Evolutionary conservation across 2,329 filamentous ascomycete genomes (phyloP).

Genomic region (Xylaria sp.): DNA sequence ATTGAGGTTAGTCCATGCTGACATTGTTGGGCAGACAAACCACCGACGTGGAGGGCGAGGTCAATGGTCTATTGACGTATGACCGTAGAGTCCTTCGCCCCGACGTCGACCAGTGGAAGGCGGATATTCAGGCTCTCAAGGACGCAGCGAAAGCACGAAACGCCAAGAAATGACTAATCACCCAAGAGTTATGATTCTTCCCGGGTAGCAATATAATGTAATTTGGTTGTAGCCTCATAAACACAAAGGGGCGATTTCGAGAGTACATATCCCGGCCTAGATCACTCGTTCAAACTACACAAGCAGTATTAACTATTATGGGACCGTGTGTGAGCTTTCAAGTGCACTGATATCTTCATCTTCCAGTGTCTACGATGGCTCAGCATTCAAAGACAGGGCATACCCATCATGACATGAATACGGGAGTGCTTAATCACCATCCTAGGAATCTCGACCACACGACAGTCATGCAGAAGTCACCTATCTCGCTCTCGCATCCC

Average conservation of each 20-base stretch:
- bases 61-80: slow-evolving; percentile 77
- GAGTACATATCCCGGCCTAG: background rate
- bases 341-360: background rate
- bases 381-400: background rate
- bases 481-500: slow-evolving; percentile 21
- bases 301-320: background rate
- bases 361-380: background rate
- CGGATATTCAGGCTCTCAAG: slow-evolving; percentile 70
- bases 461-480: background rate
- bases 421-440: background rate
- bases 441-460: background rate
- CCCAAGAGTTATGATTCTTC: background rate
- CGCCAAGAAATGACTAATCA: slow-evolving; percentile 24
- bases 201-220: background rate
- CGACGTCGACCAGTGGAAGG: slow-evolving; percentile 67
- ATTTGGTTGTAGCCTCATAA: background rate
- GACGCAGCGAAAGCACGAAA: slow-evolving; percentile 58
- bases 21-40: slow-evolving; percentile 62
- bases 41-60: slow-evolving; percentile 78
- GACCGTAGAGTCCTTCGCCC: slow-evolving; percentile 71
- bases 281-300: background rate
- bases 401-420: background rate
- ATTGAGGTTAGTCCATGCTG: slow-evolving; percentile 10
- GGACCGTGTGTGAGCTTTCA: background rate
- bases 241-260: background rate